Conservation (phyloP, 805 yeast species). For the Wickerhamomyces queroliae region DNA sequence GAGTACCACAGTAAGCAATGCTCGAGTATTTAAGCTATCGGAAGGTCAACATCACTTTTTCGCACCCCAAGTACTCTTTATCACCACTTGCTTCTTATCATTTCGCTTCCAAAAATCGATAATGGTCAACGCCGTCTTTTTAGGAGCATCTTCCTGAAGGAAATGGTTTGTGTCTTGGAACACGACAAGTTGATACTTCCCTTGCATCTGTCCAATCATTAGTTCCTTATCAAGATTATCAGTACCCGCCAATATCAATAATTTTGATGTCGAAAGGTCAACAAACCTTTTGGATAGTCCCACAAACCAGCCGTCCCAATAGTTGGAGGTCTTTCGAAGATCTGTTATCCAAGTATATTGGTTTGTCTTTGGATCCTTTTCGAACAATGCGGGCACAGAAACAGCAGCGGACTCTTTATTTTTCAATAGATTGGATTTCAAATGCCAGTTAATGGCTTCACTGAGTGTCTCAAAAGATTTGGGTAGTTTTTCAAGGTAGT, state of each 20-base stretch:
- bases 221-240: constrained; percentile 81
- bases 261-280: constrained; percentile 48
- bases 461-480: constrained; percentile 40
- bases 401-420: constrained; percentile 58
- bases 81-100: constrained; percentile 26
- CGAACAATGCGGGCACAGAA: constrained; percentile 71
- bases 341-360: constrained; percentile 58
- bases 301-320: constrained; percentile 82
- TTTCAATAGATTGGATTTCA: constrained; percentile 44
- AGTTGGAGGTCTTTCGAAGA: constrained; percentile 51
- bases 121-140: constrained; percentile 51
- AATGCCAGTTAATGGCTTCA: constrained; percentile 80
- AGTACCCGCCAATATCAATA: constrained; percentile 81
- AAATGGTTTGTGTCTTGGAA: constrained; percentile 86
- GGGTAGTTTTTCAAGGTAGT: constrained; percentile 66
- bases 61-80: constrained; percentile 35
- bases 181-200: constrained; percentile 84
- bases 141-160: constrained; percentile 88
- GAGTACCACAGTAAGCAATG: too few relatives aligned
- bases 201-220: constrained; percentile 98
- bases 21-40: too few relatives aligned
- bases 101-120: constrained; percentile 41
- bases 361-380: constrained; percentile 13
- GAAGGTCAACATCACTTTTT: too few relatives aligned
- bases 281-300: constrained; percentile 56